phyloP scores from a whole-genome alignment of 192 early-diverging fungal species.

The Coemansia sp. region DNA sequence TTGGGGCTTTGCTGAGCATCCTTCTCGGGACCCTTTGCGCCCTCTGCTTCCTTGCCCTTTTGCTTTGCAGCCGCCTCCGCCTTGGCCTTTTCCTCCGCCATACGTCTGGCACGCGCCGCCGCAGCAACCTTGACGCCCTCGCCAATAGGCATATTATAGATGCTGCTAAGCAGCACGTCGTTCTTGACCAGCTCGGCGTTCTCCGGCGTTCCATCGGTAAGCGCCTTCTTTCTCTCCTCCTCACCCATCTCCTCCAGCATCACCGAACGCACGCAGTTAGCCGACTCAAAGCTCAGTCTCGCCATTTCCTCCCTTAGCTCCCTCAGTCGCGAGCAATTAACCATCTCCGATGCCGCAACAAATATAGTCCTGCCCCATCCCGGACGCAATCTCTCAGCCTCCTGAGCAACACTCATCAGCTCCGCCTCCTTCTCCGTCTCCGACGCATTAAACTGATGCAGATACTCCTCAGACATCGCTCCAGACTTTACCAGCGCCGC shows the following conservation, averaged over 20 bases:
- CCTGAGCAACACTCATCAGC: conserved; percentile 72
- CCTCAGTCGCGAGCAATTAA: conserved; percentile 61
- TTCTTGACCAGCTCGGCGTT: conserved; percentile 44
- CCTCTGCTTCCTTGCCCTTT: conserved; percentile 40
- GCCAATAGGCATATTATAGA: conserved; percentile 52
- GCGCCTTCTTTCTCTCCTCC: conserved; percentile 54
- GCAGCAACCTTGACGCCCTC: conserved; percentile 44
- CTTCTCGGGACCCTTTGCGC: conserved; percentile 6
- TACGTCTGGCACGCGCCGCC: conserved; percentile 37
- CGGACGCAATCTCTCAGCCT: conserved; percentile 72
- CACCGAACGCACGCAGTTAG: conserved; percentile 29
- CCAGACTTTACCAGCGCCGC: conserved; percentile 72
- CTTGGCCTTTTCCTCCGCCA: conserved; percentile 53
- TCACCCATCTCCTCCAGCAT: conserved; percentile 43
- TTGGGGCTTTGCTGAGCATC: conserved; percentile 45
- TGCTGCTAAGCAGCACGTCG: conserved; percentile 46
- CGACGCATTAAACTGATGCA: conserved; percentile 69
- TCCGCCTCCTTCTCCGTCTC: conserved; percentile 79
- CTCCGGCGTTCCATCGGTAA: conserved; percentile 55
- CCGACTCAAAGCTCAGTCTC: conserved; percentile 42
- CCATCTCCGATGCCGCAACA: conserved; percentile 73
- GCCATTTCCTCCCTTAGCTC: conserved; percentile 53
- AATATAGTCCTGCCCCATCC: conserved; percentile 87
- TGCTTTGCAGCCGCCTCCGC: conserved; percentile 1
- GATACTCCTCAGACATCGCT: conserved; percentile 77